Evolutionary conservation across 2,329 filamentous ascomycete genomes (phyloP).

Genomic region (Lasiodiplodia sp.): DNA sequence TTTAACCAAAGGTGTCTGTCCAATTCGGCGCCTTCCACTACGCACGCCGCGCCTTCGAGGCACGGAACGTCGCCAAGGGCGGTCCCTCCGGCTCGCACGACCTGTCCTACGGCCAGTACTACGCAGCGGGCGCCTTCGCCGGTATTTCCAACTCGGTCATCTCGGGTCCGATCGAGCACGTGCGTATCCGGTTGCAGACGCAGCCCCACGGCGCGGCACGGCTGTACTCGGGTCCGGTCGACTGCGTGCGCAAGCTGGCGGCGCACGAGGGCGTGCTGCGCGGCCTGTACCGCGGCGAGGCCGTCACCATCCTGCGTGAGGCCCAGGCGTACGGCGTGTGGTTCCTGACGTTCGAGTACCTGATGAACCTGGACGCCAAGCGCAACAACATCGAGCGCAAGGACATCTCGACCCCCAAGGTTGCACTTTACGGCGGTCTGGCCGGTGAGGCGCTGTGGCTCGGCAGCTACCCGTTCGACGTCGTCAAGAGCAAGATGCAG

Average conservation of each 20-base stretch:
- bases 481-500: slow-evolving; percentile 99
- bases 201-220: slow-evolving; percentile 85
- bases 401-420: slow-evolving; percentile 82
- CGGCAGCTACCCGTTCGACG: slow-evolving; percentile 92
- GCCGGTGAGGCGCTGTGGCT: slow-evolving; percentile 96
- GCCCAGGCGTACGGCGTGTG: slow-evolving; percentile 94
- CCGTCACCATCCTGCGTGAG: slow-evolving; percentile 86
- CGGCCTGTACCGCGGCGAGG: slow-evolving; percentile 86
- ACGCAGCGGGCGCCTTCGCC: slow-evolving; percentile 87
- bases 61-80: slow-evolving; percentile 64
- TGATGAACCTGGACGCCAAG: slow-evolving; percentile 89
- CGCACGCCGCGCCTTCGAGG: slow-evolving; percentile 85
- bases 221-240: slow-evolving; percentile 83
- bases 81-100: slow-evolving; percentile 41
- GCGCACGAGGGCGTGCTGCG: slow-evolving; percentile 70
- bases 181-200: slow-evolving; percentile 93
- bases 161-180: slow-evolving; percentile 93
- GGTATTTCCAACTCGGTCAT: slow-evolving; percentile 88
- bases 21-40: slow-evolving; percentile 98
- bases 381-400: slow-evolving; percentile 78
- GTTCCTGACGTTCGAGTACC: slow-evolving; percentile 94
- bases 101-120: slow-evolving; percentile 87
- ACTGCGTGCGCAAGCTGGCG: slow-evolving; percentile 87
- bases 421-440: slow-evolving; percentile 90
- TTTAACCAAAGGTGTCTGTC: slow-evolving; percentile 69